Percentiles rank a stretch among this genome's conserved stretches.
Evolutionary conservation across 2,329 filamentous ascomycete species (phyloP).

Genomic region (Dothiorella sarmentorum): DNA sequence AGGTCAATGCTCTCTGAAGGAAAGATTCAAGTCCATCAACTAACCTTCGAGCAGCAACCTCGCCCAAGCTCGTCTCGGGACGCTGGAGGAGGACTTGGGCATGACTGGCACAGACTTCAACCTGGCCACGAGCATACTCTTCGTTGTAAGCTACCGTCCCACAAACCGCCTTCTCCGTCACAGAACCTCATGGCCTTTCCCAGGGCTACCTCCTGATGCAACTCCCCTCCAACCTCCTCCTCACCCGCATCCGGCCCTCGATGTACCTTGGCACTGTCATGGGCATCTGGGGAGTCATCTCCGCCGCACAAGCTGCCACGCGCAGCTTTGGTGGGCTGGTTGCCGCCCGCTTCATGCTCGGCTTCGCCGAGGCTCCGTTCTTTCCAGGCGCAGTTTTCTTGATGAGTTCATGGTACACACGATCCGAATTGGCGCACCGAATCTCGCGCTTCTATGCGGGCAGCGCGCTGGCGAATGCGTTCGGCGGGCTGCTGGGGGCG

Average conservation of each 20-base stretch:
- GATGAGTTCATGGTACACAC: slow-evolving; percentile 26
- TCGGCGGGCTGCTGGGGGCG: slow-evolving; percentile 21
- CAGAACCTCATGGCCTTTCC: neutral
- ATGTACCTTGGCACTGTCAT: slow-evolving; percentile 52
- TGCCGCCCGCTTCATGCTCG: slow-evolving; percentile 48
- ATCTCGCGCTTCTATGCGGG: slow-evolving; percentile 20
- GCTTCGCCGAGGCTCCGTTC: slow-evolving; percentile 47
- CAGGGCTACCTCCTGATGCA: slow-evolving; percentile 59
- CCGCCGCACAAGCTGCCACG: slow-evolving; percentile 47
- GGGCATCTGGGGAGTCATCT: slow-evolving; percentile 41
- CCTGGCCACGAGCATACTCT: slow-evolving; percentile 60
- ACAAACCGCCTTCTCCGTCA: neutral
- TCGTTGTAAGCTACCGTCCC: slow-evolving; percentile 35
- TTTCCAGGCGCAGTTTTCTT: slow-evolving; percentile 24
- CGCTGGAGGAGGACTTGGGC: slow-evolving; percentile 20
- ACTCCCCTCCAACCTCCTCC: slow-evolving; percentile 57
- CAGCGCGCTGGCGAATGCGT: slow-evolving; percentile 20
- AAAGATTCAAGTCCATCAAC: neutral
- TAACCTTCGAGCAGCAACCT: slow-evolving; percentile 59
- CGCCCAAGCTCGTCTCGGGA: slow-evolving; percentile 56
- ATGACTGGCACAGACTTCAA: slow-evolving; percentile 56
- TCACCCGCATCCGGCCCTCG: slow-evolving; percentile 54
- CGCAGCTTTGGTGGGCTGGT: slow-evolving; percentile 44
- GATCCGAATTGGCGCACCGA: slow-evolving; percentile 17
- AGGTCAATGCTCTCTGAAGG: neutral